Base-by-base conservation (phyloP, 2,329 filamentous ascomycete genomes). In the Exutisphaerella laricina region DNA sequence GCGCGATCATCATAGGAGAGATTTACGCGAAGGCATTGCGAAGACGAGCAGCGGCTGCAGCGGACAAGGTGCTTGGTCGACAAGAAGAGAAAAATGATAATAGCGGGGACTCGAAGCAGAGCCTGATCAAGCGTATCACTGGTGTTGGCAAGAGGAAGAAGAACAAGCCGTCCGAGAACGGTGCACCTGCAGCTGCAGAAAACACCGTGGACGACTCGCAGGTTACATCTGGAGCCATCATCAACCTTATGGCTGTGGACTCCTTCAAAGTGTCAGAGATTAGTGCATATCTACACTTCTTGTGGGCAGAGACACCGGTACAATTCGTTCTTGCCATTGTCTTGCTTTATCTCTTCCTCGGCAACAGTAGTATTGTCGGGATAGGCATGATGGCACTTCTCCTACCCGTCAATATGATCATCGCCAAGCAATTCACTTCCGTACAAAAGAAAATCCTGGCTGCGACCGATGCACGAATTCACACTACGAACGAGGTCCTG, bases 231-330 rank as follows among this genome's bases (percentile, higher is more conserved):
- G 92, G 94, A 50, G 94, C 92, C n/a, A 96, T 98, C 59, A 98
- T 98, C 71, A 98, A 97, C 65, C 73, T 98, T 53, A 98, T 98
- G 92, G 94, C 92, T 8, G 94, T 98, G 29, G 94, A 98, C 70
- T 96, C 90, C 35, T 97, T 97, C 79, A 98, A 98, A 69, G 88
- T 98, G 42, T 85, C 87, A 49, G 92, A 98, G 62, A 83, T 95
- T 46, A 92, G 88, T 26, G 85, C 90, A 0, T 98, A 98, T 63
- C 72, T 98, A 22, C 92, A 98, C 66, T 98, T 94, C 66, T 72
- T 98, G n/a, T 85, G 90, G 72, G 90, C 89, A 0, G 82, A 85
- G 48, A 89, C 90, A 1, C 92, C 92, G 0, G 85, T 92, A 0
- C 89, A 97, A 66, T 77, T 98, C 28, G 69, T 85, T 33, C 78